Conservation (phyloP, 257 asterid species). For the Scutellaria galericulata region DNA sequence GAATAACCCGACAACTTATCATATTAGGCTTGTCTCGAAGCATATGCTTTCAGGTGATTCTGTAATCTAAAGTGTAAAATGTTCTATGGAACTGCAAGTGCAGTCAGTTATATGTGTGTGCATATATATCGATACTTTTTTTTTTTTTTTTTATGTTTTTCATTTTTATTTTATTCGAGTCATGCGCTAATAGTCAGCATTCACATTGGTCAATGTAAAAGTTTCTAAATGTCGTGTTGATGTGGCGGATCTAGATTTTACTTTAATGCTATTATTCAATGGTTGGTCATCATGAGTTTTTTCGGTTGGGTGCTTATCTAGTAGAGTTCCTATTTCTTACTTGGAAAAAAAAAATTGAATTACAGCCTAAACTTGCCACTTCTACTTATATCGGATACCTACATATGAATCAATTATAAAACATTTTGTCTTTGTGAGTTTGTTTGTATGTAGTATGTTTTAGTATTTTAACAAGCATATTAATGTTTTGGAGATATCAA, state of each 20-base stretch:
- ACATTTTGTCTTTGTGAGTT: neutral
- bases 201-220: neutral
- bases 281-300: slow-evolving; percentile 5
- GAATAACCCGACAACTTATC: slow-evolving; percentile 67
- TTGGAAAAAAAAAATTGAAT: neutral
- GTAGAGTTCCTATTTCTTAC: neutral
- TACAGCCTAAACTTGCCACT: neutral
- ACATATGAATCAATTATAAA: slow-evolving; percentile 9
- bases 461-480: slow-evolving; percentile 6
- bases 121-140: neutral
- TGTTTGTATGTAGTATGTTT: neutral
- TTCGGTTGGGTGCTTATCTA: slow-evolving; percentile 5
- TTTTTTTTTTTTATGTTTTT: neutral
- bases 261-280: neutral
- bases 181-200: slow-evolving; percentile 4
- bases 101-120: neutral
- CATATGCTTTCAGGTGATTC: slow-evolving; percentile 75
- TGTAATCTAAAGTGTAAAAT: slow-evolving; percentile 11
- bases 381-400: slow-evolving; percentile 10
- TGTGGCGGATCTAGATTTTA: slow-evolving; percentile 9
- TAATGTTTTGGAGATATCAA: slow-evolving; percentile 8
- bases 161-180: slow-evolving; percentile 8
- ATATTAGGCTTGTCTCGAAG: slow-evolving; percentile 70
- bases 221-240: neutral
- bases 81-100: slow-evolving; percentile 7